Evolutionary conservation across 345 rosid species (phyloP).

Genomic region (Camelina neglecta): DNA sequence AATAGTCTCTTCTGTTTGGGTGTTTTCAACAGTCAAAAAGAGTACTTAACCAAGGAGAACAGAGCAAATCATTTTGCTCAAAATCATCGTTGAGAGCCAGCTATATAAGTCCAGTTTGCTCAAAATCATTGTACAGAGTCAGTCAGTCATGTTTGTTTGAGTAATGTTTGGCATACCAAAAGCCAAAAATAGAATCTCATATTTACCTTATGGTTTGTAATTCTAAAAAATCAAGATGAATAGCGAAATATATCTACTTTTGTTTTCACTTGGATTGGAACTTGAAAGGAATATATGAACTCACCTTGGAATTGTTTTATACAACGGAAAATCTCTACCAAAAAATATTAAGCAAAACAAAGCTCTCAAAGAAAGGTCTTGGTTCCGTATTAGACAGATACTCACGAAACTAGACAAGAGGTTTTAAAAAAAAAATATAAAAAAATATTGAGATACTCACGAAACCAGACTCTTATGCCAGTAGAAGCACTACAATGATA

Average conservation of each 20-base stretch:
- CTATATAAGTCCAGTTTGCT: no score
- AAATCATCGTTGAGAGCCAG: no score
- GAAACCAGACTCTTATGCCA: conserved; percentile 11
- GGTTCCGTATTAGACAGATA: conserved; percentile 11
- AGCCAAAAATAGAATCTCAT: not conserved
- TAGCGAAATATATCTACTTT: not conserved
- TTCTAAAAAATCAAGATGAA: not conserved
- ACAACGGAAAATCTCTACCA: conserved; percentile 35
- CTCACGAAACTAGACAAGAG: conserved; percentile 17
- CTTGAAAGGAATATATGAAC: not conserved
- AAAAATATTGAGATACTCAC: conserved; percentile 1
- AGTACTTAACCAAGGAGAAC: no score
- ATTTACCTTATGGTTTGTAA: not conserved
- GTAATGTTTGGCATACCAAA: not conserved
- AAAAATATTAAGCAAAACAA: conserved; percentile 26
- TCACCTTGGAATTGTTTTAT: conserved; percentile 21
- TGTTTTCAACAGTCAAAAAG: no score
- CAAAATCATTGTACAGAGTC: no score
- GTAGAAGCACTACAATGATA: conserved; percentile 30
- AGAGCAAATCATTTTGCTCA: no score
- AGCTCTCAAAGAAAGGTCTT: conserved; percentile 26
- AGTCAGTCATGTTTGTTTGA: not conserved
- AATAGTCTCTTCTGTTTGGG: no score
- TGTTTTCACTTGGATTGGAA: conserved; percentile 4
- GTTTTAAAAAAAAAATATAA: not conserved